Base-by-base conservation (phyloP, 1,284 basidiomycete species). In the Ustilago shanxiensis region DNA sequence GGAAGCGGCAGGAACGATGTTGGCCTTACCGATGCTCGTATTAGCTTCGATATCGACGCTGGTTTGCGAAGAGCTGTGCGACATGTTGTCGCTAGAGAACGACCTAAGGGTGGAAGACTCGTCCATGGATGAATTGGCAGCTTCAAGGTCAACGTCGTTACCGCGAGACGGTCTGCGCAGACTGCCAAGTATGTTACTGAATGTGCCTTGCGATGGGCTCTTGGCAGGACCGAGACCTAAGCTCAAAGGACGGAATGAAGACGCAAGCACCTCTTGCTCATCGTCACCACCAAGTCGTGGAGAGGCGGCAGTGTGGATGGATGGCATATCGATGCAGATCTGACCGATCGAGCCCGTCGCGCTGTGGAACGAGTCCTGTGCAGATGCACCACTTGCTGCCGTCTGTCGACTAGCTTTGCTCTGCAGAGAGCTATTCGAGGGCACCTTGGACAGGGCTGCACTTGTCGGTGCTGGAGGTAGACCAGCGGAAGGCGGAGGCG, bases 11-110 rank as follows among this genome's bases (percentile, higher is more conserved):
- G 70, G 60, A 11, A 78, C 71, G 13, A 78, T 31, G 58, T 66
- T 78, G 50, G 71, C 75, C 47, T 78, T 78, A 52, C 67, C 63
- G 47, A 78, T 51, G 75, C 75, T 78, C n/a, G 71, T 65, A 24
- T 70, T 66, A 14, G 65, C 63, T 37, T 77, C 74, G 41, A 59
- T 13, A 18, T 68, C 69, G 44, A 74, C 37, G 60, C 71, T 78
- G 45, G 75, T 78, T 33, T 67, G 66, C 35, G 74, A 77, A 8
- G 74, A 77, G 66, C 66, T 70, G 64, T 66, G 41, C 20, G 74
- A 77, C 33, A 77, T 52, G 22, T 28, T 66, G 33, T 69, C 70
- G 57, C 66, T 77, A n/a, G 70, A 70, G 45, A 33, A 69, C 11
- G 68, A 76, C 39, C 58, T 59, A 26, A 31, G 53, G 3, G 35